Evolutionary conservation across 163 green algal species (phyloP), one percentile per base, ranked within the genome.

Genomic region (Scenedesmus sp.): DNA sequence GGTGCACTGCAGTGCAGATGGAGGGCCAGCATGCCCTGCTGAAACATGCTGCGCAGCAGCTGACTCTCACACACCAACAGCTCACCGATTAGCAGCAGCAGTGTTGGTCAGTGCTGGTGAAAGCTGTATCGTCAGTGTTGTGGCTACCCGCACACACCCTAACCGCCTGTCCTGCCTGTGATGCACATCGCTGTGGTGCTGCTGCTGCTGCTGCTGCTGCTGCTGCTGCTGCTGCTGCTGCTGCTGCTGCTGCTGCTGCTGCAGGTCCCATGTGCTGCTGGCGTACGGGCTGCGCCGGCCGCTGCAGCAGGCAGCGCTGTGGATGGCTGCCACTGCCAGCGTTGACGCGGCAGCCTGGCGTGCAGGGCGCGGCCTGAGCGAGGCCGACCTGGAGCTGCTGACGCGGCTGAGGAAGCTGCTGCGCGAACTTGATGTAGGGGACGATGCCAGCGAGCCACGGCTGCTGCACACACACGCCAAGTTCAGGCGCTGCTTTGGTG

Each of bases 301-400:
- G 37, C 85, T 93, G 61, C 86, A 92, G 70, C 79, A 90, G 10
- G 86, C 86, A 10, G 90, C 80, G 5, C 80, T 93, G 68, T 93
- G 90, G 90, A 59, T 93, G 51, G 78, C 90, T 16, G 85, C 85
- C 5, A 68, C 80, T 30, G 90, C 90, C 5, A 40, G 56, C 10
- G 79, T 43, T 26, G 88, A 81, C 1, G 40, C 40, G 0, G 43
- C 42, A 16, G 33, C 65, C 1, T 89, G 84, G 84, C 84, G 84
- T 6, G 68, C 24, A 16, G 84, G 84, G 0, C 43, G 42, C 0
- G 84, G 53, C 35, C 40, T 82, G 56, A 83, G 65, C 18, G 84
- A 89, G 12, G 43, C 43, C 0, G 84, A 89, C 84, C 68, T 89
- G 22, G 84, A 59, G 40, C 42, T 82, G 84, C 84, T 89, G 4